Conservation (phyloP, 257 asterid genomes). For the Solanum dulcamara region DNA sequence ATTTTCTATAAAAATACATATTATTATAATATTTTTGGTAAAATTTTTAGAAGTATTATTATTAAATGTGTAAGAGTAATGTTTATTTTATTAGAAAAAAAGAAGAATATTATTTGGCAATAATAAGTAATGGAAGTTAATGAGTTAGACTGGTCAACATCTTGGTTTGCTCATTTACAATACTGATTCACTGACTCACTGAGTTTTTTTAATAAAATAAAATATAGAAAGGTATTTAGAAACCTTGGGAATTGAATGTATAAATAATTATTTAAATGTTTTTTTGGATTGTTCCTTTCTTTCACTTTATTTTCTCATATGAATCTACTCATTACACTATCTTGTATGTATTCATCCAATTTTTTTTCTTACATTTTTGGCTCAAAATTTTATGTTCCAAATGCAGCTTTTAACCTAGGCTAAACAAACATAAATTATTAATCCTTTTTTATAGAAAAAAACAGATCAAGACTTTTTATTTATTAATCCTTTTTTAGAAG, state of each 20-base stretch:
- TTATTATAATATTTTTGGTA: neutral
- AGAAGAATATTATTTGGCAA: neutral
- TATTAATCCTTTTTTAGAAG: too few species aligned
- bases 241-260: neutral
- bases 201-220: neutral
- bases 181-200: neutral
- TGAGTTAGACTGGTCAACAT: constrained; percentile 7
- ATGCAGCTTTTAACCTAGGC: neutral
- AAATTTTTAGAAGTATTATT: neutral
- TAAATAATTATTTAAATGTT: neutral
- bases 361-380: neutral
- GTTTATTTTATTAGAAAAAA: neutral
- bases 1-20: neutral
- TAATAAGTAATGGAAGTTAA: neutral
- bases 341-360: neutral
- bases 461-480: neutral
- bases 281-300: neutral
- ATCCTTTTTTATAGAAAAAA: neutral
- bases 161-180: neutral
- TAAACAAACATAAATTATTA: neutral
- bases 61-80: neutral
- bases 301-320: neutral
- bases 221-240: neutral
- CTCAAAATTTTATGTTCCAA: neutral
- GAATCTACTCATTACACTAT: neutral